Conservation (phyloP, 345 rosid genomes). For the Lepidium didymum region DNA sequence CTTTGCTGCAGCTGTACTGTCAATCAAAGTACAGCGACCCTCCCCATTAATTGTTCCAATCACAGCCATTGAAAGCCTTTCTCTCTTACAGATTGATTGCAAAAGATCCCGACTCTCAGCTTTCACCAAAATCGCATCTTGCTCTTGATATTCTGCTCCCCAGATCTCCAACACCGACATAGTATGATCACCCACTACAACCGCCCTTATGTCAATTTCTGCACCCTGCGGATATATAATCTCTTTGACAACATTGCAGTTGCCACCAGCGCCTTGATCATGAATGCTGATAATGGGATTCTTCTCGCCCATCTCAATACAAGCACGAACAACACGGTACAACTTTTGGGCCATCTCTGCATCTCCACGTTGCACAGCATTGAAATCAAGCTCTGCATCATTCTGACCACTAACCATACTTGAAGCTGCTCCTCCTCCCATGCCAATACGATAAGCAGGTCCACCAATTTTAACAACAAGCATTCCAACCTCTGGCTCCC, state of each 20-base stretch:
- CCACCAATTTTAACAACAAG: conserved; percentile 96
- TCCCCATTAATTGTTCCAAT: conserved; percentile 74
- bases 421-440: conserved; percentile 99
- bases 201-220: conserved; percentile 67
- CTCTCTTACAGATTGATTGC: conserved; percentile 77
- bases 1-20: conserved; percentile 51
- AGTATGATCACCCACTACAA: conserved; percentile 87
- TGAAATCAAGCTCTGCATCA: conserved; percentile 93
- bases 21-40: conserved; percentile 70
- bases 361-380: conserved; percentile 96
- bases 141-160: conserved; percentile 99
- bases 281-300: conserved; percentile 95
- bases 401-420: conserved; percentile 99
- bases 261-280: conserved; percentile 98
- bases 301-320: conserved; percentile 83
- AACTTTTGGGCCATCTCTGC: conserved; percentile 96
- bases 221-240: conserved; percentile 92
- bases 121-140: conserved; percentile 90
- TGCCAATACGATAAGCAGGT: conserved; percentile 93
- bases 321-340: conserved; percentile 85
- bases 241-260: conserved; percentile 96
- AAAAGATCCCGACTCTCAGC: conserved; percentile 63
- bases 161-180: conserved; percentile 95
- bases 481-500: conserved; percentile 86
- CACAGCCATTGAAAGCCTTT: conserved; percentile 89